Evolutionary conservation across 768 basidiomycete species (phyloP).

Genomic region (Kwoniella sp.): DNA sequence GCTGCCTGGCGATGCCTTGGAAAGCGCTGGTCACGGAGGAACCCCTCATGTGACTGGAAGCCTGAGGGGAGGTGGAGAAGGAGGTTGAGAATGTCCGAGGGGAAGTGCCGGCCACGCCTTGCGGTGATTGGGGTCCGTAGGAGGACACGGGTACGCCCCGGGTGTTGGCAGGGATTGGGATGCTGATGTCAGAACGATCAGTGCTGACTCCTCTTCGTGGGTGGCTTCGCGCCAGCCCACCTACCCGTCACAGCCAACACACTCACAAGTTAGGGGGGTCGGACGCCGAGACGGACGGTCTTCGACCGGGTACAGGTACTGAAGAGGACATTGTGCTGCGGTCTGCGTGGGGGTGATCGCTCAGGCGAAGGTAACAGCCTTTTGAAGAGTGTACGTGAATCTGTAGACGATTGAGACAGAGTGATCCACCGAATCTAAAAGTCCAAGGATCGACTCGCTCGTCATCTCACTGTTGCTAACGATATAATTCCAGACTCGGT

Average conservation of each 20-base stretch:
- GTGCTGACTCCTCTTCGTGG: no score
- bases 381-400: background rate
- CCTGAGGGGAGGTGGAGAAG: constrained; percentile 26
- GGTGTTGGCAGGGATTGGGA: constrained; percentile 50
- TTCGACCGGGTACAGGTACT: constrained; percentile 27
- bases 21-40: background rate
- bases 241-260: no score
- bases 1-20: constrained; percentile 24
- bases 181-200: no score
- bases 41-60: constrained; percentile 1
- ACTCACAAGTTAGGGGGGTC: constrained; percentile 46
- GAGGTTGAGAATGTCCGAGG: constrained; percentile 29
- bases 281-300: constrained; percentile 49
- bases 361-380: background rate
- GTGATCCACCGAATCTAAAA: no score
- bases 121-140: constrained; percentile 34
- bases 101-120: constrained; percentile 21
- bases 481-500: no score
- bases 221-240: no score
- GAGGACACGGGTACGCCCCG: constrained; percentile 36
- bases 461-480: no score
- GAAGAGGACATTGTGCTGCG: constrained; percentile 22
- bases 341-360: constrained; percentile 2
- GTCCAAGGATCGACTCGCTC: no score
- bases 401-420: background rate